phyloP scores from a whole-genome alignment of 768 basidiomycete genomes.

The Boletus reticulatus region DNA sequence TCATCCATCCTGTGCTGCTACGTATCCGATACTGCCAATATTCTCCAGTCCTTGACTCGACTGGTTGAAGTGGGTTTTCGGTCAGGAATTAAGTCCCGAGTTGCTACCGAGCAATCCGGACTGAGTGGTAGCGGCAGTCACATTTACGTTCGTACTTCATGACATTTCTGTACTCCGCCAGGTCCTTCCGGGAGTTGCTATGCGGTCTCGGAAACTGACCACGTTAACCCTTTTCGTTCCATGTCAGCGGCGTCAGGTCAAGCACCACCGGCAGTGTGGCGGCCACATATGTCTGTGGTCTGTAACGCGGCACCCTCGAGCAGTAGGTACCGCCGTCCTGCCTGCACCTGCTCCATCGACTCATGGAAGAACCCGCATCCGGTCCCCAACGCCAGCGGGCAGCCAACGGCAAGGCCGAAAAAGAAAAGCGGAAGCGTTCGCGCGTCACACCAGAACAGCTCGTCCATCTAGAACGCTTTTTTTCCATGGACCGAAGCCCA shows the following conservation, averaged over 20 bases:
- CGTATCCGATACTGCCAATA: background rate
- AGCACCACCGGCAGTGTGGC: slow-evolving; percentile 8
- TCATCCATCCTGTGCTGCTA: background rate
- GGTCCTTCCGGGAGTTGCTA: slow-evolving; percentile 31
- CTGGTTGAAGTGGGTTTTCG: background rate
- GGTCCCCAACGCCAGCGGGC: slow-evolving; percentile 36
- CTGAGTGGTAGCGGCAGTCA: background rate
- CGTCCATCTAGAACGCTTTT: slow-evolving; percentile 69
- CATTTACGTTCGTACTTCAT: too few species aligned
- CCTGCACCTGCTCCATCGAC: slow-evolving; percentile 23
- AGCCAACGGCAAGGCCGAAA: slow-evolving; percentile 33
- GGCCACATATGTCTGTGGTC: slow-evolving; percentile 27
- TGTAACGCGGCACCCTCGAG: slow-evolving; percentile 17
- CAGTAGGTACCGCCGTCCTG: slow-evolving; percentile 23
- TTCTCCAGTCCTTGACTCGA: background rate
- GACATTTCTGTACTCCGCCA: slow-evolving; percentile 14
- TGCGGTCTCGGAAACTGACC: slow-evolving; percentile 26
- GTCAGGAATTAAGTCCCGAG: too few species aligned
- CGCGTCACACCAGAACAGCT: slow-evolving; percentile 81
- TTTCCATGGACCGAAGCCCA: slow-evolving; percentile 67
- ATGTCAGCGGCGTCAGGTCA: slow-evolving; percentile 28
- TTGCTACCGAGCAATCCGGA: background rate
- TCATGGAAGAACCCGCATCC: slow-evolving; percentile 32
- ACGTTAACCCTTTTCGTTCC: slow-evolving; percentile 27
- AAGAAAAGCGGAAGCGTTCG: slow-evolving; percentile 69